These are phyloP conservation scores for Lachnellula suecica DNA, from an alignment of 2,329 filamentous ascomycete species.

Conservation along the genomic window DNA sequence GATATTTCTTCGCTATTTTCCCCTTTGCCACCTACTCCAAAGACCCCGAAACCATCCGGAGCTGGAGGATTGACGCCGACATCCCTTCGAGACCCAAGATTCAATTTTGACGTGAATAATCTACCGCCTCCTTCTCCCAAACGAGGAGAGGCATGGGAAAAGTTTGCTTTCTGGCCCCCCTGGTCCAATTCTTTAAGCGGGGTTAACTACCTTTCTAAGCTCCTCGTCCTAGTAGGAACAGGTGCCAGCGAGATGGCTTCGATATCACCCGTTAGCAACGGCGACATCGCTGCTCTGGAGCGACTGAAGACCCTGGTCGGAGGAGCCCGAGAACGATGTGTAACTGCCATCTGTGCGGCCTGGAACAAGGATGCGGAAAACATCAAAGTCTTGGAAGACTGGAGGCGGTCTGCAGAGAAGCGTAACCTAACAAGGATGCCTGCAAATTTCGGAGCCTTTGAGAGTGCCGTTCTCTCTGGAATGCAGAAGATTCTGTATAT, in stretches of 20 bases:
- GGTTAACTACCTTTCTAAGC: conserved; percentile 84
- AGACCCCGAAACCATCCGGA: conserved; percentile 58
- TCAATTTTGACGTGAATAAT: conserved; percentile 77
- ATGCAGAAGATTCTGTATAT: conserved; percentile 97
- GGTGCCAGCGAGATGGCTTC: conserved; percentile 84
- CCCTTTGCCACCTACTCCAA: conserved; percentile 69
- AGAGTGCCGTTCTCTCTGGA: conserved; percentile 75
- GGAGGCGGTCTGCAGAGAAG: conserved; percentile 79
- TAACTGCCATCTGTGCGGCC: conserved; percentile 80
- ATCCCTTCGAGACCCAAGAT: conserved; percentile 67
- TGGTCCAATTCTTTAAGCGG: conserved; percentile 88
- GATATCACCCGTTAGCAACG: conserved; percentile 62
- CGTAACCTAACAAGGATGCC: conserved; percentile 92
- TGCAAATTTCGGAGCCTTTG: conserved; percentile 79
- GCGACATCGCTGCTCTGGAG: conserved; percentile 62
- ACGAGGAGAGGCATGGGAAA: conserved; percentile 84
- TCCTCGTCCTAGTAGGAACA: conserved; percentile 79
- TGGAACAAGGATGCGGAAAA: conserved; percentile 95
- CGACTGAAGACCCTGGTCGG: conserved; percentile 74
- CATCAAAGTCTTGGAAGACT: conserved; percentile 90
- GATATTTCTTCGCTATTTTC: conserved; percentile 88
- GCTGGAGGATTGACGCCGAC: conserved; percentile 45
- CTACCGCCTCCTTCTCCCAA: conserved; percentile 75
- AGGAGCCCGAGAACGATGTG: conserved; percentile 77
- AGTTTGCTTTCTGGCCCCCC: conserved; percentile 94